phyloP scores from a whole-genome alignment of 768 basidiomycete species.

The Tulasnella sp. region DNA sequence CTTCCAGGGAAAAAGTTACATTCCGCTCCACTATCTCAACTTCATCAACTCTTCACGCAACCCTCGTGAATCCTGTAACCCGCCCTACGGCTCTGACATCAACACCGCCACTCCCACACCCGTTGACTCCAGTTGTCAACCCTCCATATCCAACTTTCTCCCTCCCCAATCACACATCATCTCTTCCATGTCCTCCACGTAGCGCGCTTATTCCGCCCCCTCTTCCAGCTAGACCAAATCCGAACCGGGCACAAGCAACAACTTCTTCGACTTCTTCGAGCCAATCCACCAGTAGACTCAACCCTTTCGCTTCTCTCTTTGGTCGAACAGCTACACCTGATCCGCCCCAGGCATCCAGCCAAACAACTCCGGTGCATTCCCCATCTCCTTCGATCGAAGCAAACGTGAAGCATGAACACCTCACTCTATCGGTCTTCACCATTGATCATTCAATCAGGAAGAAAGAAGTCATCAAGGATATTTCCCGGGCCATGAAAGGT shows the following conservation, averaged over 20 bases:
- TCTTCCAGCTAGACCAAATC: slow-evolving; percentile 28
- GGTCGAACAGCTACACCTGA: slow-evolving; percentile 26
- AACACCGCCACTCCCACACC: slow-evolving; percentile 43
- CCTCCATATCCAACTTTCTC: slow-evolving; percentile 38
- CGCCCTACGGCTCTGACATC: slow-evolving; percentile 30
- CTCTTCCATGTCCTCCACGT: slow-evolving; percentile 27
- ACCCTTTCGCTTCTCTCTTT: slow-evolving; percentile 53
- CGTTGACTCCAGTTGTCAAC: slow-evolving; percentile 23
- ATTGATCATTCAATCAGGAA: slow-evolving; percentile 41
- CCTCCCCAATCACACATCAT: slow-evolving; percentile 31
- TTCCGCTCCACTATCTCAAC: slow-evolving; percentile 35
- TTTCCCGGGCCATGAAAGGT: slow-evolving; percentile 39
- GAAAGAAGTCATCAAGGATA: slow-evolving; percentile 40
- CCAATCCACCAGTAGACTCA: slow-evolving; percentile 38
- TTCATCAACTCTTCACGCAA: slow-evolving; percentile 31
- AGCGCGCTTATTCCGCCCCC: slow-evolving; percentile 27
- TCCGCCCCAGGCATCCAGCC: slow-evolving; percentile 26
- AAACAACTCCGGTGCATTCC: slow-evolving; percentile 11
- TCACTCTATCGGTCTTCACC: slow-evolving; percentile 41
- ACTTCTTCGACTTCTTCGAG: slow-evolving; percentile 20
- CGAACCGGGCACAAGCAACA: slow-evolving; percentile 8
- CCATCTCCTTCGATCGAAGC: slow-evolving; percentile 15
- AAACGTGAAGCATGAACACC: slow-evolving; percentile 24
- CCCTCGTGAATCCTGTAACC: slow-evolving; percentile 28
- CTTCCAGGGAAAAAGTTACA: slow-evolving; percentile 28